Evolutionary conservation across 768 basidiomycete species (phyloP), one percentile per base, ranked within the genome.

Genomic region (Rhodotorula taiwanensis): DNA sequence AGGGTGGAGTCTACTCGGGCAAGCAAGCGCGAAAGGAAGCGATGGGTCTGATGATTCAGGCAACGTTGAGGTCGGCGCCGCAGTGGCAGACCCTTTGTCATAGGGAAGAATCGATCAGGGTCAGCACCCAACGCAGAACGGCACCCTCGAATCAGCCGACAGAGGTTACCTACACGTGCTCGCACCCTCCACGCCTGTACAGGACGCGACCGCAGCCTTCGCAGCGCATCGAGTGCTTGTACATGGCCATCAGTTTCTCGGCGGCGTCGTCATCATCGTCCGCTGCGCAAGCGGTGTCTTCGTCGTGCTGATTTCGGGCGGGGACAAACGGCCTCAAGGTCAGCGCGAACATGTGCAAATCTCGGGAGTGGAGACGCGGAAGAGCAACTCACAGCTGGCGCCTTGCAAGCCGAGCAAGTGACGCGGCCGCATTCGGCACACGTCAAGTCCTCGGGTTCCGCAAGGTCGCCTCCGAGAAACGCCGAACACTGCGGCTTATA

Each of bases 81-180:
- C 43, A 44, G 11, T 13, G 20, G 43, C 43, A 44, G 13, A 44
- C 43, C 15, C 33, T 44, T 30, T 45, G 36, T 39, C 36, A 16
- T n/a, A n/a, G n/a, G n/a, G n/a, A n/a, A n/a, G n/a, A n/a, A n/a
- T n/a, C n/a, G n/a, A n/a, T n/a, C n/a, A n/a, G n/a, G n/a, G n/a
- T n/a, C n/a, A n/a, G n/a, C n/a, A n/a, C n/a, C n/a, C n/a, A n/a
- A n/a, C n/a, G n/a, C n/a, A n/a, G n/a, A n/a, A n/a, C n/a, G n/a
- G n/a, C n/a, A n/a, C n/a, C n/a, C n/a, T n/a, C n/a, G n/a, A n/a
- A n/a, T n/a, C n/a, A n/a, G n/a, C n/a, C n/a, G n/a, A n/a, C n/a
- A n/a, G n/a, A n/a, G n/a, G n/a, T n/a, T n/a, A 31, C 43, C 31
- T n/a, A 49, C 55, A 56, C 55, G 7, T 48, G 23, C 55, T 21